A percentile compares a stretch with the other conserved stretches of the same genome.
phyloP scores from a whole-genome alignment of 2,329 filamentous ascomycete species.

The Cladobotryum protrusum region DNA sequence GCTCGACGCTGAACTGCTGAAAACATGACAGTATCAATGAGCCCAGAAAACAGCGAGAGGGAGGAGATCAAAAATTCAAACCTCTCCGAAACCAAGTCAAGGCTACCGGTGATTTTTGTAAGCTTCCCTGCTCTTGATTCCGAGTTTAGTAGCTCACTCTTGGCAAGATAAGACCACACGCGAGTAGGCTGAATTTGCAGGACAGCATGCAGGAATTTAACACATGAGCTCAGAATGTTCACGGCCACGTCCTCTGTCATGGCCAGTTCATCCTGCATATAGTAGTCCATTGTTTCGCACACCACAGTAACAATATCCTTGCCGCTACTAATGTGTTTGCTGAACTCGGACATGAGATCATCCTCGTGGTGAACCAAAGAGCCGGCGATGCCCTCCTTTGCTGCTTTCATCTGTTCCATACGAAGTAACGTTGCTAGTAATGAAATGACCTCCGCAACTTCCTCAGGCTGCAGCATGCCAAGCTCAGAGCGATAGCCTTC shows the following conservation, averaged over 20 bases:
- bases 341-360: slow-evolving; percentile 48
- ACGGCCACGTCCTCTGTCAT: slow-evolving; percentile 60
- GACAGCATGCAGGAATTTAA: slow-evolving; percentile 72
- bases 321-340: slow-evolving; percentile 50
- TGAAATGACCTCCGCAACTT: slow-evolving; percentile 66
- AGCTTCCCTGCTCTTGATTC: slow-evolving; percentile 72
- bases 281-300: slow-evolving; percentile 75
- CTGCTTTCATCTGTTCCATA: slow-evolving; percentile 37
- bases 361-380: slow-evolving; percentile 30
- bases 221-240: slow-evolving; percentile 60
- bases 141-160: slow-evolving; percentile 71
- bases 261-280: slow-evolving; percentile 50
- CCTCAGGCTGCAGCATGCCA: slow-evolving; percentile 50
- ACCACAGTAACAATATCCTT: slow-evolving; percentile 76
- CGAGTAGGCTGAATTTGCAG: slow-evolving; percentile 70
- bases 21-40: slow-evolving; percentile 69
- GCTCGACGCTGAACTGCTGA: slow-evolving; percentile 62
- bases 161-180: slow-evolving; percentile 83
- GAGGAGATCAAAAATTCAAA: slow-evolving; percentile 73
- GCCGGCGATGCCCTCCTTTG: slow-evolving; percentile 13
- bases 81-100: slow-evolving; percentile 70
- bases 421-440: slow-evolving; percentile 67
- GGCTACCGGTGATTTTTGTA: slow-evolving; percentile 69
- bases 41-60: slow-evolving; percentile 63
- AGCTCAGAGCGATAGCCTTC: slow-evolving; percentile 48